Evolutionary conservation across 2,329 filamentous ascomycete genomes (phyloP), one percentile per base, ranked within the genome.

Genomic region (Sphaerulina vaccinii): DNA sequence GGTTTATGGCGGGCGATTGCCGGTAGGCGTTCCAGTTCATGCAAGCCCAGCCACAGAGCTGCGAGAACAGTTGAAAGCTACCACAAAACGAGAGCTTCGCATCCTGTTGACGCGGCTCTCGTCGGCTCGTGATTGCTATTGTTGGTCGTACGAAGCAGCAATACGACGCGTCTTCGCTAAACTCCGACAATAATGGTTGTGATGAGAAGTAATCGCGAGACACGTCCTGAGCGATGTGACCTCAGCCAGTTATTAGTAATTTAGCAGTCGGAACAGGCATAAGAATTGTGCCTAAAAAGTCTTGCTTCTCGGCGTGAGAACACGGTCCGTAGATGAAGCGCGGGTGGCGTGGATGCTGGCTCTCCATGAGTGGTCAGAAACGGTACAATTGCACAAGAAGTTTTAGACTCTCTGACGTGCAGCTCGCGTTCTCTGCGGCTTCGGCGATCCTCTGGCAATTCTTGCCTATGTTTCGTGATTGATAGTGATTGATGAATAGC

Each of bases 261-360:
- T 23, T 38, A 36, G 35, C 15, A 27, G 35, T 24, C 21, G 42
- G 11, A 37, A 19, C 43, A 37, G 18, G 45, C 23, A 32, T n/a
- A 35, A 21, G 15, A 29, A 33, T 39, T 32, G 45, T 48, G 45
- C 45, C 45, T 48, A 39, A 48, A 39, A 48, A 39, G 45, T 48
- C 36, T 39, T 48, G 33, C 36, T 18, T 16, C 43, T 47, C 33
- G 45, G 45, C 36, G 29, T 11, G 22, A 38, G 21, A 18, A 11
- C 36, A 24, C 45, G 45, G 45, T 40, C 35, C 35, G 45, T 23
- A 39, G 45, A 27, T 52, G 52, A 51, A 47, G 44, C 51, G 48
- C 37, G 50, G 42, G 43, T 43, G 43, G 49, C 50, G 49, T 29
- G 10, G 22, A 27, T 38, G 44, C 44, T 37, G 43, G 15, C 33